These are phyloP conservation scores for Trichosporon sp. DNA, from an alignment of 1,284 basidiomycete species.

Conservation along the genomic window DNA sequence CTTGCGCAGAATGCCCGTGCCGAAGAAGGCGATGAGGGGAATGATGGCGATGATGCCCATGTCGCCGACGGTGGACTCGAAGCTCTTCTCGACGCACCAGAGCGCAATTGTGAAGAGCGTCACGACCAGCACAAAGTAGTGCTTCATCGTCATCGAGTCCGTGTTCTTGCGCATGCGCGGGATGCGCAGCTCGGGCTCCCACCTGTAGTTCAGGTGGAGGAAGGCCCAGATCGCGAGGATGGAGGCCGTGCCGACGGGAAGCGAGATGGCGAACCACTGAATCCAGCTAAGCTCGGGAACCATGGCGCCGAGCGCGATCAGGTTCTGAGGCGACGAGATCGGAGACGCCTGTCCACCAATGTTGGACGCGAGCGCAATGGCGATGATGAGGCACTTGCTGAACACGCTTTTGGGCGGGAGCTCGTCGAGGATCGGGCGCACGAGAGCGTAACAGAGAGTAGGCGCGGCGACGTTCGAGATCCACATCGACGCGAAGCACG, in stretches of 20 bases:
- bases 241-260: constrained; percentile 85
- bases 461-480: constrained; percentile 98
- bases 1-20: constrained; percentile 91
- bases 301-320: constrained; percentile 90
- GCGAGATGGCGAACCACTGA: constrained; percentile 89
- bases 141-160: constrained; percentile 77
- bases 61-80: constrained; percentile 81
- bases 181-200: constrained; percentile 81
- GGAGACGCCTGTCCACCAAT: constrained; percentile 97
- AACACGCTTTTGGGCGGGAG: constrained; percentile 85
- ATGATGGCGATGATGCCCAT: constrained; percentile 98
- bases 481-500: constrained; percentile 99
- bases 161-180: constrained; percentile 76
- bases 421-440: constrained; percentile 93
- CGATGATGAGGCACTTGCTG: constrained; percentile 88
- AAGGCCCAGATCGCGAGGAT: constrained; percentile 89
- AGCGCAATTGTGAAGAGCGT: constrained; percentile 83
- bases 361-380: constrained; percentile 95
- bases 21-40: constrained; percentile 92
- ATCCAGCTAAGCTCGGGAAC: constrained; percentile 84
- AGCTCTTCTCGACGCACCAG: constrained; percentile 86
- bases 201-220: constrained; percentile 80
- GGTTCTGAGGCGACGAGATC: constrained; percentile 90
- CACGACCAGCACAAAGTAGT: constrained; percentile 87
- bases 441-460: constrained; percentile 95